Evolutionary conservation across 2,329 filamentous ascomycete genomes (phyloP).

Genomic region (Didymella exigua): DNA sequence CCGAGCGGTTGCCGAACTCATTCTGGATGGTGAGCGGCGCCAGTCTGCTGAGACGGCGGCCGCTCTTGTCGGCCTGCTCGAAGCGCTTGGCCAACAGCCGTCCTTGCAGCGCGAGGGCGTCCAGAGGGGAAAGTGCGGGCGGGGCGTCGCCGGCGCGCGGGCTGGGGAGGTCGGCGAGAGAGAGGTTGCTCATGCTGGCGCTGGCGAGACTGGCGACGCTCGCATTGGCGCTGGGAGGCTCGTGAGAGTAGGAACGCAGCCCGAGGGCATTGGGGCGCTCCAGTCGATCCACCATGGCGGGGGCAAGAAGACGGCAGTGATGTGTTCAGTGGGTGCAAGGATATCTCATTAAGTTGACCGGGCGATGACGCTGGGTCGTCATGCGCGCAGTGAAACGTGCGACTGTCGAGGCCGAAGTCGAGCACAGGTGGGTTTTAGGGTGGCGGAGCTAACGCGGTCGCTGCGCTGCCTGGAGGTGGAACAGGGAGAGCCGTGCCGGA

Average conservation of each 20-base stretch:
- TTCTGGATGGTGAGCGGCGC: constrained; percentile 83
- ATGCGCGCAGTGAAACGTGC: constrained; percentile 38
- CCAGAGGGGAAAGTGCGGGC: constrained; percentile 88
- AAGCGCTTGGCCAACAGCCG: constrained; percentile 85
- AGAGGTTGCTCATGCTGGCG: constrained; percentile 43
- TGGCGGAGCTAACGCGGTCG: constrained; percentile 6
- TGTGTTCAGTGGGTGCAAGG: constrained; percentile 26
- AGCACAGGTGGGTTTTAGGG: constrained; percentile 21
- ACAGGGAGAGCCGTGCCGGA: constrained; percentile 14
- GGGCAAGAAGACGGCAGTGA: constrained; percentile 6
- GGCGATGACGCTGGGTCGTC: constrained; percentile 34
- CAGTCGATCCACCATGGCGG: constrained; percentile 36
- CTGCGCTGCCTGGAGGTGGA: constrained; percentile 8
- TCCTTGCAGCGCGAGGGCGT: constrained; percentile 93
- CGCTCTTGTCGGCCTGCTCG: constrained; percentile 73
- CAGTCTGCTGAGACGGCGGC: constrained; percentile 81
- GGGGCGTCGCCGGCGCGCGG: constrained; percentile 67
- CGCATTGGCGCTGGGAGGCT: constrained; percentile 31
- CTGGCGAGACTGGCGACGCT: constrained; percentile 25
- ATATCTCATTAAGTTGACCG: constrained; percentile 33
- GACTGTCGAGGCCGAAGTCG: constrained; percentile 34
- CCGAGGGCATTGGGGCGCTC: constrained; percentile 43
- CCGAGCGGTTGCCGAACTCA: constrained; percentile 77
- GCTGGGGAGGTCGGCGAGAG: constrained; percentile 52
- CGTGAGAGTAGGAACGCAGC: constrained; percentile 42